Evolutionary conservation across 2,329 filamentous ascomycete species (phyloP), one percentile per base, ranked within the genome.

Genomic region (Sporothrix variecibatus): DNA sequence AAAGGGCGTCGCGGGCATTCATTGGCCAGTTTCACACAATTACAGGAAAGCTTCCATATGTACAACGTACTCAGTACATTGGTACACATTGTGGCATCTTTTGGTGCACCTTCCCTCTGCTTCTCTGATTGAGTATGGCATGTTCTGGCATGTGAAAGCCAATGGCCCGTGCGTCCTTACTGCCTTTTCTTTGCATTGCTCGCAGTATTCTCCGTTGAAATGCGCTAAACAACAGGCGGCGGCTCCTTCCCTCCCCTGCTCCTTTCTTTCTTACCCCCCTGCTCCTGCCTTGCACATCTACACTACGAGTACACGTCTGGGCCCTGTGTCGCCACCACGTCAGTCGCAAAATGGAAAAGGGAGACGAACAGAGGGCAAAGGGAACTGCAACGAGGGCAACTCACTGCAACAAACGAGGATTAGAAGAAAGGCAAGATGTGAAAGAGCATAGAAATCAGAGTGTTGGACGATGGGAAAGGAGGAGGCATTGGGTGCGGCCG

Each of bases 181-280:
- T n/a, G 28, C 20, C 9, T 43, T 17, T 15, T 8, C 11, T 40
- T 28, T 17, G 46, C 31, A 34, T 34, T 34, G 17, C 34, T 71
- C 69, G 34, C 72, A 23, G 72, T 74, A 71, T 71, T 58, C 68
- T 15, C 67, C 72, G 72, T 74, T 43, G 56, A 74, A 74, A 58
- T 74, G 67, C 67, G 56, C 65, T 46, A 71, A 17, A 5, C 67
- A 38, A 49, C n/a, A 11, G 20, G 15, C 34, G 51, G 7, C 11
- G n/a, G 68, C 68, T 40, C 53, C 69, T 62, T 62, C 38, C 53
- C 31, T 31, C 51, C 43, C 28, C 31, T 64, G 34, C 12, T 64
- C 20, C 31, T 23, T 40, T 12, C 34, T 34, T 34, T 34, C 8
- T 8, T 20, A 53, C 1, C 40, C 49, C 49, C 51, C 51, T 56